Conservation (phyloP, 768 basidiomycete genomes). For the Mycena chlorophos region DNA sequence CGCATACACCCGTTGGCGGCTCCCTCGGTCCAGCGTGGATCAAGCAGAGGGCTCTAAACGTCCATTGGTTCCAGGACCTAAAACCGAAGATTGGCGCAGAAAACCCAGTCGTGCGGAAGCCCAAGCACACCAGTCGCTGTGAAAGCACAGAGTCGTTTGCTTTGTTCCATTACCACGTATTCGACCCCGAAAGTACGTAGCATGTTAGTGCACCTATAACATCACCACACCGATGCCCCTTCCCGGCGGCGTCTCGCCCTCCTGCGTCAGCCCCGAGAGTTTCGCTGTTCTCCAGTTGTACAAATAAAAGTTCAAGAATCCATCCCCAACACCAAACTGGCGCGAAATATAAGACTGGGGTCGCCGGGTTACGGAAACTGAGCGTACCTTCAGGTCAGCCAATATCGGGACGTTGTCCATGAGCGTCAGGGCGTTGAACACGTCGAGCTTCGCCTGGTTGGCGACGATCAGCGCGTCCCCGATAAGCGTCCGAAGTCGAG, state of each 20-base stretch:
- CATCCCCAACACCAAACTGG: constrained; percentile 94
- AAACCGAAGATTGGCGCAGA: neutral
- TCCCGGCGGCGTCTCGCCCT: constrained; percentile 59
- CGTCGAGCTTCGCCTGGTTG: constrained; percentile 86
- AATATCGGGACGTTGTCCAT: constrained; percentile 92
- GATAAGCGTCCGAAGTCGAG: constrained; percentile 69
- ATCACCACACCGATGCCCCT: constrained; percentile 91
- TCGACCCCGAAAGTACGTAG: neutral
- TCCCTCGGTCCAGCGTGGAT: neutral
- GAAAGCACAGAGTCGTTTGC: neutral
- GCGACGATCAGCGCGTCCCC: constrained; percentile 82
- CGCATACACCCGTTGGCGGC: neutral
- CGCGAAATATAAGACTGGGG: constrained; percentile 3
- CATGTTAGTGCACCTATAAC: constrained; percentile 50
- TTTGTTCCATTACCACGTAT: neutral
- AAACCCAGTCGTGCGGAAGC: neutral
- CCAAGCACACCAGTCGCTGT: neutral
- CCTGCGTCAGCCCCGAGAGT: constrained; percentile 66
- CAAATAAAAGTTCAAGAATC: constrained; percentile 86
- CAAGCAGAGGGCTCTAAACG: neutral
- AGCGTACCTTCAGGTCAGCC: constrained; percentile 72
- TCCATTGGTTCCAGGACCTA: neutral
- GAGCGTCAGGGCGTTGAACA: constrained; percentile 91
- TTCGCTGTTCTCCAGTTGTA: constrained; percentile 93
- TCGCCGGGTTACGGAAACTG: neutral